Base-by-base conservation (phyloP, 208 protist genomes). In the Leishmania tropica region DNA sequence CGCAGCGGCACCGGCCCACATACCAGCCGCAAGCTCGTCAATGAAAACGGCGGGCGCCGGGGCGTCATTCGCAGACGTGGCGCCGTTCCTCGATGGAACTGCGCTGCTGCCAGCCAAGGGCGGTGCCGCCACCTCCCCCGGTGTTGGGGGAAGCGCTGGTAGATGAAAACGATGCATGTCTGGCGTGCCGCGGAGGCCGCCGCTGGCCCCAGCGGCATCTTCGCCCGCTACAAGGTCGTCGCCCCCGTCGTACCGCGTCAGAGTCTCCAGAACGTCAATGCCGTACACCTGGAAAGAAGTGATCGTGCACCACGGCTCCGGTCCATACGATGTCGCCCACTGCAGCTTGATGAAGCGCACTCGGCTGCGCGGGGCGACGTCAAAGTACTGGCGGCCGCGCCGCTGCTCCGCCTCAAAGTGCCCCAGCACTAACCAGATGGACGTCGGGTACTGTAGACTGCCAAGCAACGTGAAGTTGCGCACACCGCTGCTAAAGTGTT, bases 391-490 rank as follows among this genome's bases (percentile, higher is more conserved):
- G 11, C 67, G 78, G 1, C 78, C 64, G 35, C 78, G 68, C 48
- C 78, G 48, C 67, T 24, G 68, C 37, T 75, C 78, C 51, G 78
- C 78, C 78, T 60, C 68, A 56, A 81, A 75, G 67, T 42, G 40
- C 8, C 68, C 68, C 65, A 73, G 78, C 28, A 81, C 78, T n/a
- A 65, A 35, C 78, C 68, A 81, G 47, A 67, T 58, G 51, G 78
- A 13, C 21, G 65, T 81, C 48, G 78, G 78, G 78, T 81, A 75
- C 65, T 75, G 64, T 47, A 47, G 47, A 64, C 76, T 79, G 24
- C 76, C 76, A 19, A 79, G 76, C 76, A 79, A 31, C 31, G 78
- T 81, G 67, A 81, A 81, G 67, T 75, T 81, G 78, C 78, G 78
- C 48, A 81, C 78, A 56, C 68, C 78, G 67, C 78, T 81, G 67